Evolutionary conservation across 768 basidiomycete species (phyloP).

Genomic region (Panellus pusillus): DNA sequence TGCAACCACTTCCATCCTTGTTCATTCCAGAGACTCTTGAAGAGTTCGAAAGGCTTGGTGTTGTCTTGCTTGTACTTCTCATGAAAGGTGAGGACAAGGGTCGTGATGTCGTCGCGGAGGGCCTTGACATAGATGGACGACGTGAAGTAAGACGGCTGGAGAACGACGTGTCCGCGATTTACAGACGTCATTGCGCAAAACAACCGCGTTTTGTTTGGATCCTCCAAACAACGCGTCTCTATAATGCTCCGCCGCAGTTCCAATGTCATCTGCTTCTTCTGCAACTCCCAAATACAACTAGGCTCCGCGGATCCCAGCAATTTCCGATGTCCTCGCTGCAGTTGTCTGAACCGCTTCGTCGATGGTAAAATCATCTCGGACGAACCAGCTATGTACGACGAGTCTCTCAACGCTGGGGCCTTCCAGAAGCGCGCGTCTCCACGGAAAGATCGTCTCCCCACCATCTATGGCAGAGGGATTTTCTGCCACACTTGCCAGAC

Average conservation of each 20-base stretch:
- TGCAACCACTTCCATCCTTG: conserved; percentile 78
- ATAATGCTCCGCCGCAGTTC: conserved; percentile 54
- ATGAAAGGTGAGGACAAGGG: conserved; percentile 52
- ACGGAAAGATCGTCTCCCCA: conserved; percentile 67
- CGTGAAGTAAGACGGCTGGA: conserved; percentile 79
- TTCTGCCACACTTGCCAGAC: conserved; percentile 91
- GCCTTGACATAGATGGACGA: conserved; percentile 70
- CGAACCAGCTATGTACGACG: conserved; percentile 87
- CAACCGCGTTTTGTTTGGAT: conserved; percentile 33
- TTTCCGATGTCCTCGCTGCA: conserved; percentile 67
- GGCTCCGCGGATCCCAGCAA: conserved; percentile 48
- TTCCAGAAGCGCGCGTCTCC: conserved; percentile 75
- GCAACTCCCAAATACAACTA: conserved; percentile 46
- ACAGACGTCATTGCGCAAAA: conserved; percentile 49
- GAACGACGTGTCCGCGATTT: conserved; percentile 56
- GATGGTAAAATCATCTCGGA: conserved; percentile 79
- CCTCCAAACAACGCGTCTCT: conserved; percentile 14
- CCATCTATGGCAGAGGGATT: conserved; percentile 54
- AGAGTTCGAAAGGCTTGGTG: conserved; percentile 60
- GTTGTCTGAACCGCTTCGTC: conserved; percentile 72
- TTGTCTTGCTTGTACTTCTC: conserved; percentile 41
- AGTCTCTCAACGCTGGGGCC: conserved; percentile 63
- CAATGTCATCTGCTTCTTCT: conserved; percentile 68
- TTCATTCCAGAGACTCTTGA: conserved; percentile 67
- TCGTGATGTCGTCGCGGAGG: conserved; percentile 62